phyloP scores from a whole-genome alignment of 768 basidiomycete genomes.

The Cystobasidium tubakii region DNA sequence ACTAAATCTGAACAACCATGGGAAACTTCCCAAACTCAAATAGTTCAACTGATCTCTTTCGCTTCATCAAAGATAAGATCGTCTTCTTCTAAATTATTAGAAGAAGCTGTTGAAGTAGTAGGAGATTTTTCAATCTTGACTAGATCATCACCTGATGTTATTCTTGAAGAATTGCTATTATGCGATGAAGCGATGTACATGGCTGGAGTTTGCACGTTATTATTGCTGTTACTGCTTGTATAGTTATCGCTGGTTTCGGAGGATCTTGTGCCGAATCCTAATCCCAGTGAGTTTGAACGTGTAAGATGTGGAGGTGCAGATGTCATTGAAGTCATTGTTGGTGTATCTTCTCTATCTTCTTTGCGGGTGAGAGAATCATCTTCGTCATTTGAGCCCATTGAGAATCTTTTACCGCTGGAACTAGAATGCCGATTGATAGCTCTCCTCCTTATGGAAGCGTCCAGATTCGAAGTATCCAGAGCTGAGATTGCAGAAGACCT shows the following conservation, averaged over 20 bases:
- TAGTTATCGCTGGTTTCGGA: not conserved
- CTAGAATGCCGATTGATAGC: not conserved
- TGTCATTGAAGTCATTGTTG: not conserved
- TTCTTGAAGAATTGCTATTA: not conserved
- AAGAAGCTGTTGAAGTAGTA: conserved; percentile 1
- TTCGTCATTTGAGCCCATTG: not conserved
- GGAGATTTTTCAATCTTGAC: conserved; percentile 1
- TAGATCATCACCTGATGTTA: conserved; percentile 12
- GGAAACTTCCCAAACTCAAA: no score
- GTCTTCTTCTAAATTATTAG: conserved; percentile 18
- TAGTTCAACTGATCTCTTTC: not conserved
- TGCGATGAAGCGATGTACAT: conserved; percentile 8
- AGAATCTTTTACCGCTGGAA: conserved; percentile 14
- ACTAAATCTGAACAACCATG: no score
- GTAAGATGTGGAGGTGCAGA: not conserved
- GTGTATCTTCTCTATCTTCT: conserved; percentile 9
- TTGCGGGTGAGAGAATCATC: not conserved
- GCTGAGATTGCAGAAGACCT: not conserved
- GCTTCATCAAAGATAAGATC: conserved; percentile 23
- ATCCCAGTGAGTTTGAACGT: conserved; percentile 15
- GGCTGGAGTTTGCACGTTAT: not conserved
- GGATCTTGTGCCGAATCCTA: conserved; percentile 9
- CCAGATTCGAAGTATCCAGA: not conserved
- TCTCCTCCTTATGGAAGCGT: not conserved
- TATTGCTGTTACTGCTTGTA: not conserved